Conservation (phyloP, 345 rosid species). For the Nephelium lappaceum region DNA sequence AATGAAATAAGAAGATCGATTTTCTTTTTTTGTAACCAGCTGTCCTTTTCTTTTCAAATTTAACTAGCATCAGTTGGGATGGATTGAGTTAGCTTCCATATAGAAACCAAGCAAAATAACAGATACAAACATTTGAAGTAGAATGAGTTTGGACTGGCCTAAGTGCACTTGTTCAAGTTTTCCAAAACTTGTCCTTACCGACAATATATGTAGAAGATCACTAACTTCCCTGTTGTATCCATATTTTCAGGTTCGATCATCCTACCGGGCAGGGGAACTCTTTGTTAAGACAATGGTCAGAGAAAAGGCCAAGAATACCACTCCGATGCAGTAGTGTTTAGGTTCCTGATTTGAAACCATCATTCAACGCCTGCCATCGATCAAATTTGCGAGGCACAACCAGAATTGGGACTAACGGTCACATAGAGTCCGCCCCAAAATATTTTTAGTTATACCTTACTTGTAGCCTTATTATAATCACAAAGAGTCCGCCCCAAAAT, state of each 20-base stretch:
- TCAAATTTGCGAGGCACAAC: neutral
- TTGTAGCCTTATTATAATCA: neutral
- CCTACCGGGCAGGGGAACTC: slow-evolving; percentile 96
- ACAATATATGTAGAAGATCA: neutral
- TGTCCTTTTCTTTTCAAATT: neutral
- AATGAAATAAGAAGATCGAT: neutral
- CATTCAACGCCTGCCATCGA: neutral
- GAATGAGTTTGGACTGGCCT: neutral
- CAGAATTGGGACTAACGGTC: neutral
- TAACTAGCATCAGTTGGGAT: neutral
- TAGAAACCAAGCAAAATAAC: neutral
- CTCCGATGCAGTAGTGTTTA: slow-evolving; percentile 13
- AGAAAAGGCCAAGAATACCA: slow-evolving; percentile 44
- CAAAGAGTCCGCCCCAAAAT: no score
- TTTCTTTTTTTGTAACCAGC: neutral
- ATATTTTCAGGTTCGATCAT: slow-evolving; percentile 78
- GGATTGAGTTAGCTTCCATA: neutral
- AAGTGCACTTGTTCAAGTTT: neutral
- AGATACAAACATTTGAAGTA: neutral
- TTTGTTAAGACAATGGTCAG: slow-evolving; percentile 91
- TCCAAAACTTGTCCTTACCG: neutral
- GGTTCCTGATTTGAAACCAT: neutral
- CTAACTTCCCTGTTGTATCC: neutral
- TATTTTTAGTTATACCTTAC: neutral
- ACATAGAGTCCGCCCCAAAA: no score